Evolutionary conservation across 2,329 filamentous ascomycete species (phyloP), one percentile per base, ranked within the genome.

Genomic region (Colletotrichum tanaceti): DNA sequence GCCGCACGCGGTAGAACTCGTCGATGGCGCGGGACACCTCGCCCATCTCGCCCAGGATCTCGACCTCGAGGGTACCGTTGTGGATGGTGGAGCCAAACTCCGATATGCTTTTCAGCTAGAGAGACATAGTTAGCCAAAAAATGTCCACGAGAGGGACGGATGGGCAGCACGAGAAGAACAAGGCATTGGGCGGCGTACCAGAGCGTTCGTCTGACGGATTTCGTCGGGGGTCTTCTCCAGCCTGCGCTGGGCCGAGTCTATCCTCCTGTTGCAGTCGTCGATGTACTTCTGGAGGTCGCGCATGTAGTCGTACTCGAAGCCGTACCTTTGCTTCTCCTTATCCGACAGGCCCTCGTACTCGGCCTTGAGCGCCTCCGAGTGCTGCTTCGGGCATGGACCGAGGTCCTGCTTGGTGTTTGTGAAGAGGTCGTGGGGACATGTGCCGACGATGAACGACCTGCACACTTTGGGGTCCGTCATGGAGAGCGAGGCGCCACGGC

Each of bases 351-450:
- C 85, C 73, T 97, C 92, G 79, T 96, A 99, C 78, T 99, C 94
- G 55, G 90, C 85, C 81, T 97, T 98, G 72, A 98, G 86, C 14
- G 90, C 89, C 78, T 98, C 94, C 57, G 89, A 92, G 82, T 99
- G 96, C 32, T 95, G 87, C 78, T 95, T 96, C 58, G 93, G 88
- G 77, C 96, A 99, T 0, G 90, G 88, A 2, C 96, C 96, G 41
- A 98, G 88, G 79, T 99, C 96, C 86, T 98, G 94, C 84, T 98
- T 98, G 53, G 96, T 99, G 83, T 99, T 99, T 73, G 95, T 99
- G 87, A 99, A 99, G 77, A 99, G 93, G 78, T 99, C 96, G 85
- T 71, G 71, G 43, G 70, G 71, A 44, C 70, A 71, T 43, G 70
- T 72, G 54, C 70, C 71, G 58, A 65, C 71, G 44, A 72, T 60